Evolutionary conservation across 1,284 basidiomycete species (phyloP).

Genomic region (Moniliella sp.): DNA sequence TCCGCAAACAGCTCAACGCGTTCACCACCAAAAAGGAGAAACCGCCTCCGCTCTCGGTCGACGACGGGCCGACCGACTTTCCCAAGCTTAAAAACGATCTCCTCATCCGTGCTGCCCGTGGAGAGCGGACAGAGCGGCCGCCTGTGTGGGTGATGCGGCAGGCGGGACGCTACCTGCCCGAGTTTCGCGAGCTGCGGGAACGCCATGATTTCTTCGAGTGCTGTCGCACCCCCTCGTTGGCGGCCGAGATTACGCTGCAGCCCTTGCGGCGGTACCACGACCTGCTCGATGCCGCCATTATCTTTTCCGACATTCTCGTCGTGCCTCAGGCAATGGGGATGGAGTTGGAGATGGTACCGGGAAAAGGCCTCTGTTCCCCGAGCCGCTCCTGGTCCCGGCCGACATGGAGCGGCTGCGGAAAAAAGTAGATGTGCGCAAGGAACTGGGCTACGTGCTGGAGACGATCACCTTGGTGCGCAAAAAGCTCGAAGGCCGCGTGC

Average conservation of each 20-base stretch:
- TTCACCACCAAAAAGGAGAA: conserved; percentile 5
- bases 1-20: conserved; percentile 5
- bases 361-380: conserved; percentile 29
- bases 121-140: conserved; percentile 66
- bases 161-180: conserved; percentile 75
- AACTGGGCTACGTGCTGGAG: conserved; percentile 31
- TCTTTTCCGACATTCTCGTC: conserved; percentile 32
- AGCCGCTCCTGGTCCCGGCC: conserved; percentile 21
- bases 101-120: conserved; percentile 63
- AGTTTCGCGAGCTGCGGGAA: conserved; percentile 29
- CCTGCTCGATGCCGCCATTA: conserved; percentile 30
- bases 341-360: conserved; percentile 28
- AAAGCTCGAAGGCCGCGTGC: conserved; percentile 27
- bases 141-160: conserved; percentile 99
- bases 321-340: conserved; percentile 34
- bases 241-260: conserved; percentile 30
- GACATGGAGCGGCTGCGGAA: conserved; percentile 21
- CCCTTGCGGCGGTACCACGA: conserved; percentile 28
- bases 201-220: conserved; percentile 32
- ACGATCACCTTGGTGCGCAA: conserved; percentile 23
- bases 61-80: conserved; percentile 6
- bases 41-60: neutral
- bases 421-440: conserved; percentile 30
- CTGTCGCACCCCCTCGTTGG: conserved; percentile 27
- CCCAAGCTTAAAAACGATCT: conserved; percentile 59